Percentiles rank a stretch among this genome's conserved stretches.
These are phyloP conservation scores for Chlorella sorokiniana DNA, from an alignment of 139 green algal species.

Conservation along the genomic window DNA sequence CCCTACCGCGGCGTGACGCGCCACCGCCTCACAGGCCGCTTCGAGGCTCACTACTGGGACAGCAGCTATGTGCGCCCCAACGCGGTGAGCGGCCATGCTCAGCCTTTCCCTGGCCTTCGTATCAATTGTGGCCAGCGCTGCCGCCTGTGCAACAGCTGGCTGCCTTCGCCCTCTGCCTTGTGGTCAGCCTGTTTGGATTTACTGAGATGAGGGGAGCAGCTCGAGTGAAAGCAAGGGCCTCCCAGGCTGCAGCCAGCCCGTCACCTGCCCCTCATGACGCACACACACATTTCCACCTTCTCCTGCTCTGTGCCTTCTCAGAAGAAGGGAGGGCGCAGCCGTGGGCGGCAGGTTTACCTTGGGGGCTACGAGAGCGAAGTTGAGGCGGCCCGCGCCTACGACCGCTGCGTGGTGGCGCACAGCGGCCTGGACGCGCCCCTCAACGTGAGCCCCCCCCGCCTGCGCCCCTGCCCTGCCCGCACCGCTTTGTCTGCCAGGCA, in stretches of 20 bases:
- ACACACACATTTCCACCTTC: too few relatives aligned
- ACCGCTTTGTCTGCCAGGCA: too few relatives aligned
- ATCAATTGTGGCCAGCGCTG: too few relatives aligned
- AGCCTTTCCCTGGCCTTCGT: not conserved
- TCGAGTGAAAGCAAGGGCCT: too few relatives aligned
- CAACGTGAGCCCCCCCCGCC: slow-evolving; percentile 62
- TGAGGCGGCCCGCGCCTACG: slow-evolving; percentile 80
- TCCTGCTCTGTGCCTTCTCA: not conserved
- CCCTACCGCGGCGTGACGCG: slow-evolving; percentile 58
- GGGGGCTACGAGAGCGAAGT: slow-evolving; percentile 75
- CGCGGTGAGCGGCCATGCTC: not conserved
- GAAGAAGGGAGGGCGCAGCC: slow-evolving; percentile 59
- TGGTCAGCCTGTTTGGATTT: too few relatives aligned
- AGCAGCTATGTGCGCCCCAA: slow-evolving; percentile 33
- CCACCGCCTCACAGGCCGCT: slow-evolving; percentile 77
- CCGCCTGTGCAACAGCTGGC: too few relatives aligned
- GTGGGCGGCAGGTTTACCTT: slow-evolving; percentile 78
- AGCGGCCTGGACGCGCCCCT: slow-evolving; percentile 55
- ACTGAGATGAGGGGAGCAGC: too few relatives aligned
- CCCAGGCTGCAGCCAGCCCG: too few relatives aligned
- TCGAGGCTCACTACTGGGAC: slow-evolving; percentile 86
- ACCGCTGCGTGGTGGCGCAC: slow-evolving; percentile 74
- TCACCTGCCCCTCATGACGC: too few relatives aligned
- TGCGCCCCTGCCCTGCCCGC: not conserved
- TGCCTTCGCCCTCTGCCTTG: too few relatives aligned